Evolutionary conservation across 1,139 yeast genomes (phyloP), one percentile per base, ranked within the genome.

Genomic region (Yamadazyma triangularis): DNA sequence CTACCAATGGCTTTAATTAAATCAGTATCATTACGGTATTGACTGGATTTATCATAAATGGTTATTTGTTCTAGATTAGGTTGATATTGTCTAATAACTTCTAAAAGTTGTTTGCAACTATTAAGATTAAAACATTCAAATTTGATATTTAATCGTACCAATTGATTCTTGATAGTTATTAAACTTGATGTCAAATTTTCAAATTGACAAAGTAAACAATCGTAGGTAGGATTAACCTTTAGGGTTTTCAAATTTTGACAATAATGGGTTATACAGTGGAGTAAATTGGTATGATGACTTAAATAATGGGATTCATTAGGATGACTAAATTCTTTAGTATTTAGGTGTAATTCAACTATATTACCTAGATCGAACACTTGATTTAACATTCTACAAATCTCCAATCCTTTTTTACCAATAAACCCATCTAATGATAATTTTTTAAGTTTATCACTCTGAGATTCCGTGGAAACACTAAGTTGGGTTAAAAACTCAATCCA

Each of bases 241-340:
- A 43, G 26, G 4, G 22, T 21, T 4, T 22, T 27, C 4, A 43
- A 20, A 9, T 29, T 29, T 8, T 22, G 8, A 24, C 35, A 34
- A 3, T 4, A 10, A 2, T 6, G 9, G 4, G 26, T 21, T 15
- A 43, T 11, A 14, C 32, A 32, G 4, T 24, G 13, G 4, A 43
- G 27, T 7, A 43, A 18, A 24, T 34, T 41, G 5, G 25, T 18
- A 8, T 23, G 11, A 22, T 30, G 9, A 24, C 35, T 43, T 8
- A 25, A 24, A 28, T 31, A 38, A 30, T 43, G 47, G 3, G 14
- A 14, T 15, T 35, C 30, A 24, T 39, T 28, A n/a, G 26, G 29
- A 26, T 43, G 48, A 28, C 47, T 43, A 24, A 35, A 42, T 26
- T 43, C 44, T 25, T 33, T 39, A 4, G 42, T 28, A 8, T 27